These are phyloP conservation scores for Alternaria sp. DNA, from an alignment of 2,329 filamentous ascomycete species.

Conservation along the genomic window DNA sequence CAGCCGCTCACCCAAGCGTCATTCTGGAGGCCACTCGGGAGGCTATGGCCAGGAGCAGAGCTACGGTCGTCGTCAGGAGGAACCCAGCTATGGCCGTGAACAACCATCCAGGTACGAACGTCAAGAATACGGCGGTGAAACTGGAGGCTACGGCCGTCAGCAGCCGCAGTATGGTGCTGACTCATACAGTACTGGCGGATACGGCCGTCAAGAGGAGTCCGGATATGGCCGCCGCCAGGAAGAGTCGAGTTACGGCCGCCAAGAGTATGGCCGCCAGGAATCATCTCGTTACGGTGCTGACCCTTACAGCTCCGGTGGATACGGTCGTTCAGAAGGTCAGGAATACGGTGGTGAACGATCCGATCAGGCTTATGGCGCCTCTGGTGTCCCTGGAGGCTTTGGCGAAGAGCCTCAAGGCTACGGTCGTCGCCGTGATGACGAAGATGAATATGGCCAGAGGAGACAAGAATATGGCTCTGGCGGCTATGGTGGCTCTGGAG, in stretches of 20 bases:
- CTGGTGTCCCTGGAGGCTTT: conserved; percentile 23
- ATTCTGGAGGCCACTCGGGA: conserved; percentile 30
- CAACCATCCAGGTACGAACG: conserved; percentile 6
- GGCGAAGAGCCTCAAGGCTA: conserved; percentile 20
- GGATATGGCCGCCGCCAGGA: conserved; percentile 25
- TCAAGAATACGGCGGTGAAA: conserved; percentile 1
- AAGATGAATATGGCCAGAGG: conserved; percentile 25
- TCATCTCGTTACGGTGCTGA: conserved; percentile 10
- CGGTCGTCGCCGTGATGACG: conserved; percentile 22
- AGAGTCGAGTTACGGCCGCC: conserved; percentile 7
- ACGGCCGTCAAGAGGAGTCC: conserved; percentile 17
- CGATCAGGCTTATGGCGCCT: conserved; percentile 20
- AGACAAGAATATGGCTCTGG: conserved; percentile 31
- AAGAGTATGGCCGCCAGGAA: conserved; percentile 6
- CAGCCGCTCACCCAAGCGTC: conserved; percentile 33
- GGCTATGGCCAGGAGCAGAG: conserved; percentile 37
- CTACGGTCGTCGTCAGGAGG: conserved; percentile 24
- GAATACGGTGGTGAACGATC: conserved; percentile 23
- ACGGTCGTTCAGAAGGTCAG: conserved; percentile 19
- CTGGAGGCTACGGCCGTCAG: conserved; percentile 17
- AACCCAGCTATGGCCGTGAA: conserved; percentile 5
- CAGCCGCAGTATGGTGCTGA: conserved; percentile 8
- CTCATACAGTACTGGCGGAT: conserved; percentile 14
- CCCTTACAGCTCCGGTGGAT: conserved; percentile 22
- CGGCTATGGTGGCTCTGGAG: conserved; percentile 9